Conservation (phyloP, 2,329 filamentous ascomycete genomes). For the Seiridium unicorne region DNA sequence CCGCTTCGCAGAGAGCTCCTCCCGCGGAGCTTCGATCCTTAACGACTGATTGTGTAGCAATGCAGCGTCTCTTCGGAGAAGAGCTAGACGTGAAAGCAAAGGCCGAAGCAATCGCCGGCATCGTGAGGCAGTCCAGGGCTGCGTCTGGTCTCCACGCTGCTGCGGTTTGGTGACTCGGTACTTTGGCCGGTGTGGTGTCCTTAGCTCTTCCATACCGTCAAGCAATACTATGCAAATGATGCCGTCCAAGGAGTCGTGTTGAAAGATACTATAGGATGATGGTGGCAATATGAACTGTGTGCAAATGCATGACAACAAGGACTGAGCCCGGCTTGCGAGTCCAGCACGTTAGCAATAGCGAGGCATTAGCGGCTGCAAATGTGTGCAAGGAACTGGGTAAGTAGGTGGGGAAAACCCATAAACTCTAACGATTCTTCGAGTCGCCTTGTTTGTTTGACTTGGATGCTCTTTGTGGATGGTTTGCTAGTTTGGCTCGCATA, state of each 20-base stretch:
- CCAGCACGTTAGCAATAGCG: background rate
- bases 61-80: slow-evolving; percentile 32
- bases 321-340: background rate
- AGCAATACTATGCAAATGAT: background rate
- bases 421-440: no score
- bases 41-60: slow-evolving; percentile 10
- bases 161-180: slow-evolving; percentile 14
- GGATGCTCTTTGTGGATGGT: no score
- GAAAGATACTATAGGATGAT: background rate
- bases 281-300: background rate
- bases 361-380: background rate
- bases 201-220: slow-evolving; percentile 10
- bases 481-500: no score
- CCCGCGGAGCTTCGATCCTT: background rate
- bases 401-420: no score
- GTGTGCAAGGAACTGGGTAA: background rate
- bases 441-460: no score
- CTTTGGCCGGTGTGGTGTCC: slow-evolving; percentile 18
- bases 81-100: slow-evolving; percentile 38
- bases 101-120: slow-evolving; percentile 42
- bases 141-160: slow-evolving; percentile 13
- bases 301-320: background rate
- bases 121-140: slow-evolving; percentile 39
- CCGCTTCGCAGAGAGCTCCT: background rate
- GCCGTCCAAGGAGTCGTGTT: no score